Base-by-base conservation (phyloP, 1,284 basidiomycete genomes). In the Volvariella surrecta region DNA sequence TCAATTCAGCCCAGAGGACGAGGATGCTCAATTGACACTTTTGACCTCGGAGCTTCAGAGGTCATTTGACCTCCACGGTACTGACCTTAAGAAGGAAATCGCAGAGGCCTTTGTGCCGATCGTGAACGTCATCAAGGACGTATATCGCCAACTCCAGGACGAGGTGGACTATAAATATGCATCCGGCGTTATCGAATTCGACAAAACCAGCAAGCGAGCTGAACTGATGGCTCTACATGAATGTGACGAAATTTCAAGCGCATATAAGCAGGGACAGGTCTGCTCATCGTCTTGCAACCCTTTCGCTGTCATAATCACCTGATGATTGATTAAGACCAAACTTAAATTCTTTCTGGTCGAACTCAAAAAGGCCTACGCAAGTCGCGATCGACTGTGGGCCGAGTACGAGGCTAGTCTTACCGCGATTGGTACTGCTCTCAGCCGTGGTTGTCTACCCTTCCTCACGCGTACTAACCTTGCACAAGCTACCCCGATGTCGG, bases 31-130 rank as follows among this genome's bases (percentile, higher is more conserved):
- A 38, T 51, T 73, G 8, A 56, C 60, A 18, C 62, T 62, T 4
- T 58, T 78, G 19, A 66, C 67, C 3, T 62, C 76, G 40, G 63
- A 66, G 19, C 61, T 80, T 19, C 72, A 74, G 45, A 58, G 51
- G 4, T 63, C 73, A 8, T 75, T 79, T 56, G 55, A 67, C 18
- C 58, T 63, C 0, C 61, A 67, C 37, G 66, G 67, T 6, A 60
- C 60, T 3, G 52, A 57, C 16, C 54, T 76, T 31, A 70, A 73
- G 52, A 62, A 69, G 42, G 68, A 77, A 49, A 64, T 79, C 28
- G 71, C 68, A 17, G 62, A 72, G 32, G 67, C 66, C 4, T 61
- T 79, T 32, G 67, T 79, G 3, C 74, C 76, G 9, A 68, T 70
- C 4, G 66, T 72, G 37, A 72, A 71, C 38, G 63, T 63, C 47